Evolutionary conservation across 2,329 filamentous ascomycete species (phyloP), one percentile per base, ranked within the genome.

Genomic region (Lecanosticta acicola): DNA sequence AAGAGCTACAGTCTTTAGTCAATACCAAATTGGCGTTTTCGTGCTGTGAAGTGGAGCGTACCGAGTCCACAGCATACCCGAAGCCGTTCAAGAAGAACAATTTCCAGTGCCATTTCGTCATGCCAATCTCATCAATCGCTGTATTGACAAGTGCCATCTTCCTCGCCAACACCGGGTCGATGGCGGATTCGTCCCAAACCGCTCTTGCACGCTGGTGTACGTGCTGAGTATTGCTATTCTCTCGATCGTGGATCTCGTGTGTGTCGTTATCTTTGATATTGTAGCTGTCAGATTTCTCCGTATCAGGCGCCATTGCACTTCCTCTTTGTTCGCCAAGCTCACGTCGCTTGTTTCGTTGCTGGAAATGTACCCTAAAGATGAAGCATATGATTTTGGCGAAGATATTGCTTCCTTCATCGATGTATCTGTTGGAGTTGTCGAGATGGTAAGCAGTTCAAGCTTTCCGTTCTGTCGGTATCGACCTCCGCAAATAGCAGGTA

Each of bases 51-150:
- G 17, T 26, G 13, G 7, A 10, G 9, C 39, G 16, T 18, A 45
- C 24, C 8, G 46, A 48, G 48, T 61, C 60, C 9, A 59, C 56
- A 18, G 56, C 66, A 51, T 70, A 75, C 45, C 78, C 78, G 51
- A 81, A 81, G 4, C 79, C 79, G 53, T 80, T 81, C 38, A 83
- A 68, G 54, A 76, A 75, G 63, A 81, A 81, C 0, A 82, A 66
- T 60, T 80, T 81, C 60, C 71, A 69, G 52, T 82, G 79, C 55
- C 76, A 80, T 0, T 64, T 63, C 0, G 79, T 82, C 71, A 77
- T 79, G 10, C 79, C 79, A 49, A 82, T 80, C 54, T 81, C 73
- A 55, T 81, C 77, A 38, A 71, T 70, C 5, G 68, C 66, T 35
- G 62, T 39, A 35, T 59, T 61, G 19, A 59, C 44, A n/a, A 60